These are phyloP conservation scores for Ophiostoma angusticollis DNA, from an alignment of 2,329 filamentous ascomycete genomes.

Conservation along the genomic window DNA sequence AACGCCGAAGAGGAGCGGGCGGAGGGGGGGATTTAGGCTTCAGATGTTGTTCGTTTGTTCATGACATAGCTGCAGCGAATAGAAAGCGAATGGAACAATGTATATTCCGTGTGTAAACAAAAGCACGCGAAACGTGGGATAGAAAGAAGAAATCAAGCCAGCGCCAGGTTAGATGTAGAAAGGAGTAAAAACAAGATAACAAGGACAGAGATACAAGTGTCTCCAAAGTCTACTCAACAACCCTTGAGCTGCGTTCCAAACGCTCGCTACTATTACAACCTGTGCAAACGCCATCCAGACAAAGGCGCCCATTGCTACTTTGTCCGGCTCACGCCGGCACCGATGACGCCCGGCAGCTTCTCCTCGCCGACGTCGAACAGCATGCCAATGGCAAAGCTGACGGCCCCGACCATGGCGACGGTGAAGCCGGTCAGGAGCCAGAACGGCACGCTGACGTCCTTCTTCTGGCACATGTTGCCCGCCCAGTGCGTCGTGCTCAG, in stretches of 20 bases:
- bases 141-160: too few species aligned
- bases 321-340: conserved; percentile 74
- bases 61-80: too few species aligned
- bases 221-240: too few species aligned
- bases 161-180: too few species aligned
- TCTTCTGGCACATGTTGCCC: conserved; percentile 78
- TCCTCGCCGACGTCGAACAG: conserved; percentile 75
- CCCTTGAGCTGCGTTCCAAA: too few species aligned
- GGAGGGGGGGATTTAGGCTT: not conserved
- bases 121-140: too few species aligned
- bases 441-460: conserved; percentile 78
- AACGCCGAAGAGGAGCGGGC: conserved; percentile 17
- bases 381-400: conserved; percentile 62
- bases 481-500: conserved; percentile 58
- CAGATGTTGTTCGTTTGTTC: not conserved
- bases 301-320: too few species aligned
- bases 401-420: conserved; percentile 52
- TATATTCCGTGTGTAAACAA: too few species aligned
- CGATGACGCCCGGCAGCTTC: conserved; percentile 84
- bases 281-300: too few species aligned
- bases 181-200: too few species aligned
- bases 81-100: not conserved
- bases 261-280: conserved; percentile 1
- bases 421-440: conserved; percentile 72
- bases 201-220: too few species aligned